phyloP scores from a whole-genome alignment of 352 stramenopile genomes.

The Ochromonadaceae sp. region DNA sequence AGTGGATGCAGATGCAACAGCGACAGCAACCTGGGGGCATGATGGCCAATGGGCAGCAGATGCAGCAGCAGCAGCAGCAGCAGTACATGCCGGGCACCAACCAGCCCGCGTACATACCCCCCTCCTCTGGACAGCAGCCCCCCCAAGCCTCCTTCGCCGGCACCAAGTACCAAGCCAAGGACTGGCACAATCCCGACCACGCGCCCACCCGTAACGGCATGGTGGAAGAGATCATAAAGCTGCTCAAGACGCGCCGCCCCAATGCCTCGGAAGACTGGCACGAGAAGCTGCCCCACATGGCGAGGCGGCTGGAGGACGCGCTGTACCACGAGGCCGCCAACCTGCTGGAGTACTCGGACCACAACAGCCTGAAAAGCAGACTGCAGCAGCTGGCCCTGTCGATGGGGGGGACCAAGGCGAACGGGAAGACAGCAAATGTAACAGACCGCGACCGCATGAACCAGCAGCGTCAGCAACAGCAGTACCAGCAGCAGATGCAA shows the following conservation, averaged over 20 bases:
- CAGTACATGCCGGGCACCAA: background rate
- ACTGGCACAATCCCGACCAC: slow-evolving; percentile 13
- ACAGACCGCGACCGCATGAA: background rate
- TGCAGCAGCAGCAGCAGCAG: background rate
- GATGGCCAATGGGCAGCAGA: background rate
- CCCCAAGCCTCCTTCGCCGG: no score
- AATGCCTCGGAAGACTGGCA: slow-evolving; percentile 89
- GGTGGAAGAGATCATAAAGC: slow-evolving; percentile 32
- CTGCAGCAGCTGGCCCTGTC: slow-evolving; percentile 80
- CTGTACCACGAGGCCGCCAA: slow-evolving; percentile 71
- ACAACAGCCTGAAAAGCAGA: slow-evolving; percentile 74
- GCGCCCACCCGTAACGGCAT: slow-evolving; percentile 6
- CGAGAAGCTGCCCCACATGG: slow-evolving; percentile 92
- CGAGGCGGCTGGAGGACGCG: slow-evolving; percentile 86
- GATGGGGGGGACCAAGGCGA: slow-evolving; percentile 41
- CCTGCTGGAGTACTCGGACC: slow-evolving; percentile 85
- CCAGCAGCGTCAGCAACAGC: background rate
- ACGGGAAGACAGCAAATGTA: background rate
- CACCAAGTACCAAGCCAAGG: no score
- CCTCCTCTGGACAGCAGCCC: no score
- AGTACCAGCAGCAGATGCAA: no score
- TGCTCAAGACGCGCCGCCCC: slow-evolving; percentile 81
- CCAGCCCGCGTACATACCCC: background rate
- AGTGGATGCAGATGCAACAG: background rate
- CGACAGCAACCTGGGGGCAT: background rate